These are phyloP conservation scores for Trapa incisa DNA, from an alignment of 345 rosid species.

Conservation along the genomic window DNA sequence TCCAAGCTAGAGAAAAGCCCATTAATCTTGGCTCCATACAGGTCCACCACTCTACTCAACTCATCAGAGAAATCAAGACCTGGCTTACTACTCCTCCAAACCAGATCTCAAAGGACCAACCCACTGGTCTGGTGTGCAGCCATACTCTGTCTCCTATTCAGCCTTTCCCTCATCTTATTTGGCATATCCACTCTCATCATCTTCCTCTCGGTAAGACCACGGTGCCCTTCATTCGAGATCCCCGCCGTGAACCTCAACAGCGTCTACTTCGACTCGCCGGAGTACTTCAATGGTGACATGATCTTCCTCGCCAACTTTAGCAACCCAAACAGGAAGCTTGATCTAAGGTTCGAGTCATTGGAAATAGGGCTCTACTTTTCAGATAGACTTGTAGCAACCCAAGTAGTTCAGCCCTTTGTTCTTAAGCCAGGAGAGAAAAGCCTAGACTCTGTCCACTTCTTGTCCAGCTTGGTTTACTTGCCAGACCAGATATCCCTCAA, in stretches of 20 bases:
- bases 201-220: slow-evolving; percentile 51
- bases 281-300: slow-evolving; percentile 69
- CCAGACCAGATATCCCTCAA: slow-evolving; percentile 45
- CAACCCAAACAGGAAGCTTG: slow-evolving; percentile 63
- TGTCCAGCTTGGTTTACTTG: slow-evolving; percentile 67
- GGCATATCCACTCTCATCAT: slow-evolving; percentile 68
- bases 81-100: slow-evolving; percentile 24
- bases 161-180: slow-evolving; percentile 59
- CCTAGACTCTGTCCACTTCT: slow-evolving; percentile 42
- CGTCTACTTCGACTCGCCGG: slow-evolving; percentile 67
- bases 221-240: slow-evolving; percentile 58
- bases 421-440: slow-evolving; percentile 43
- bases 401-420: slow-evolving; percentile 50
- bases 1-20: slow-evolving; percentile 4
- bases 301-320: slow-evolving; percentile 54
- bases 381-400: slow-evolving; percentile 42
- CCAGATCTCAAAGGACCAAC: slow-evolving; percentile 38
- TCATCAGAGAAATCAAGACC: slow-evolving; percentile 10
- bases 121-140: slow-evolving; percentile 66
- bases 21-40: slow-evolving; percentile 8
- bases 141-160: slow-evolving; percentile 57
- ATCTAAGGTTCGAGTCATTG: slow-evolving; percentile 46
- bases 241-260: slow-evolving; percentile 56
- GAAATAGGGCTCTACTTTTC: slow-evolving; percentile 54
- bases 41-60: slow-evolving; percentile 8